These are phyloP conservation scores for Rhodamnia rubescens DNA, from an alignment of 345 rosid genomes.

Conservation along the genomic window DNA sequence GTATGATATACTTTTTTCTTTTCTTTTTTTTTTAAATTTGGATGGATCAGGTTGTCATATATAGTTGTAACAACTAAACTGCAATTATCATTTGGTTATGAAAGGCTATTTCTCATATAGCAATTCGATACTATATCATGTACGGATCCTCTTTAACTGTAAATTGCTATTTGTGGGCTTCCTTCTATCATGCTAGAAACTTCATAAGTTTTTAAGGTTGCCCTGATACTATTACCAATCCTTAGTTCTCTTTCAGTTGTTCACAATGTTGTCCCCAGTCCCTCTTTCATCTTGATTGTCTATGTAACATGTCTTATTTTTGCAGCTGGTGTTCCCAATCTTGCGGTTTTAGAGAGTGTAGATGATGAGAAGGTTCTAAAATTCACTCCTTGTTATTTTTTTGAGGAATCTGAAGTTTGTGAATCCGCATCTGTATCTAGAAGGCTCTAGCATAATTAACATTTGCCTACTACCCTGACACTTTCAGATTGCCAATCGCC, in stretches of 20 bases:
- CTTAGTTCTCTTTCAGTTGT: background rate
- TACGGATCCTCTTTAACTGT: background rate
- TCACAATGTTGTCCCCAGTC: background rate
- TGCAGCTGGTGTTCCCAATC: conserved; percentile 87
- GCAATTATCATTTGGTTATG: background rate
- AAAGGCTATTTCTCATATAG: background rate
- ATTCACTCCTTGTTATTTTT: background rate
- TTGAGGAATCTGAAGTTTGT: background rate
- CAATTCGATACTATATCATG: background rate
- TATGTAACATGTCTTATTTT: background rate
- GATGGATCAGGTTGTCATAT: background rate
- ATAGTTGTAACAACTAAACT: background rate
- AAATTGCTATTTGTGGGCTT: background rate
- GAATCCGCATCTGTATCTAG: background rate
- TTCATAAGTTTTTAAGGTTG: background rate
- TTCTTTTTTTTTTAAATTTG: background rate
- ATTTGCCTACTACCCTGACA: background rate
- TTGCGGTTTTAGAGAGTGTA: conserved; percentile 73
- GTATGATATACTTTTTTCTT: too few relatives aligned
- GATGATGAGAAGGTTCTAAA: conserved; percentile 71
- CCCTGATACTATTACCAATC: background rate
- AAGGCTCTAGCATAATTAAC: background rate
- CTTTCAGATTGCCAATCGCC: conserved; percentile 78
- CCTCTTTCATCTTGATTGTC: background rate
- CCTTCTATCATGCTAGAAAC: background rate